Evolutionary conservation across 768 basidiomycete genomes (phyloP), one percentile per base, ranked within the genome.

Genomic region (Tricholoma matsutake): DNA sequence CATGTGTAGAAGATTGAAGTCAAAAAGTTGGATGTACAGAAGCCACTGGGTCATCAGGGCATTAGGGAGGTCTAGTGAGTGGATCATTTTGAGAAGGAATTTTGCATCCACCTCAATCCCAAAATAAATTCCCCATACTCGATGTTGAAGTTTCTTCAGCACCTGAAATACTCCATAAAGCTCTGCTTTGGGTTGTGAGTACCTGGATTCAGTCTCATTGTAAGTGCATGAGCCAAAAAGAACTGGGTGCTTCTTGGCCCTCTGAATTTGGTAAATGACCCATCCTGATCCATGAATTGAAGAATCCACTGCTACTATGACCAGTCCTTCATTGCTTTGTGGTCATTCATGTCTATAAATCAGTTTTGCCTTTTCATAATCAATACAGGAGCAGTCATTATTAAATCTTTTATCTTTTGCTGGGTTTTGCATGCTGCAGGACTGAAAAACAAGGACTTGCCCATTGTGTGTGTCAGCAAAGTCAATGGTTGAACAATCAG

Each of bases 301-400:
- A 0, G 75, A 72, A 60, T 81, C 76, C 0, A 79, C 74, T 3
- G 73, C 69, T 0, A 79, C 51, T 1, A 75, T 68, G 3, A 79
- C 66, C 1, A 72, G 61, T 3, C 64, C 41, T 43, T 43, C 62
- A 10, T 72, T 61, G 9, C 69, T 66, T 3, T 62, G 63, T 0
- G 14, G 13, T 29, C 68, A 16, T 0, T 63, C 62, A 7, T 10
- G n/a, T 1, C 13, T 60, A 4, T 51, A 37, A 3, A 67, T 55
- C 1, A 39, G 16, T 2, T 41, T 53, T 6, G 59, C 61, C 0
- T 41, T 56, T 0, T 54, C 28, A 43, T 79, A 80, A 60, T 80
- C 0, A 79, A 61, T 0, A 73, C 72, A 0, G 77, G 77, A 0
- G 72, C 68, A 0, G 37, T n/a, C 0, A 65, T 18, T 1, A 75